Evolutionary conservation across 768 basidiomycete species (phyloP).

Genomic region (Russula earlei): DNA sequence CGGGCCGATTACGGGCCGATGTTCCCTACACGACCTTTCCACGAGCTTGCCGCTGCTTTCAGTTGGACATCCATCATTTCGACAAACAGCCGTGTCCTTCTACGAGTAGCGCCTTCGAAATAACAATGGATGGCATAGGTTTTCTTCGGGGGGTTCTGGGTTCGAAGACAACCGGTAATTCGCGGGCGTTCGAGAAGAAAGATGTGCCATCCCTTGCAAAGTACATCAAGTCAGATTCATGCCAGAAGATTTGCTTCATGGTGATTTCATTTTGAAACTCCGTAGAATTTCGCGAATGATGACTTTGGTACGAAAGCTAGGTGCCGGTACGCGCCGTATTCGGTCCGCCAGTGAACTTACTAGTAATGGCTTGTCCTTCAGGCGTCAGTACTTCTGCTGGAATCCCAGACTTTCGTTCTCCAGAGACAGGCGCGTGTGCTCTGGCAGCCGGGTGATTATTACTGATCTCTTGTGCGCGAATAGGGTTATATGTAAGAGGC

Average conservation of each 20-base stretch:
- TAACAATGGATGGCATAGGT: constrained; percentile 6
- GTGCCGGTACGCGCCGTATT: constrained; percentile 14
- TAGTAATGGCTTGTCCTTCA: constrained; percentile 21
- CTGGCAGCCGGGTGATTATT: neutral
- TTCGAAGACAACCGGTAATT: neutral
- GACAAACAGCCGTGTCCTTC: too few species aligned
- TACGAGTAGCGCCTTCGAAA: neutral
- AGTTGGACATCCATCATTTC: too few species aligned
- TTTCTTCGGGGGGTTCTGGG: neutral
- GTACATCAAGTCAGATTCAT: constrained; percentile 26
- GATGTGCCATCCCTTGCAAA: constrained; percentile 22
- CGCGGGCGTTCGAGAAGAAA: constrained; percentile 7
- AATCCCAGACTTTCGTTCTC: constrained; percentile 85
- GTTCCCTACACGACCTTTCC: too few species aligned
- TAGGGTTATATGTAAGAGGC: constrained; percentile 45
- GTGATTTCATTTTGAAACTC: constrained; percentile 16
- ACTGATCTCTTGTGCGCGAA: neutral
- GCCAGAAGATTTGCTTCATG: constrained; percentile 26
- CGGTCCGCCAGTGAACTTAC: neutral
- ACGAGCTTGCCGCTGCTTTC: too few species aligned
- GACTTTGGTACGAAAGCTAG: constrained; percentile 4
- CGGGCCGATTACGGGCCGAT: too few species aligned
- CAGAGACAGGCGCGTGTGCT: constrained; percentile 56
- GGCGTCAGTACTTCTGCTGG: constrained; percentile 75
- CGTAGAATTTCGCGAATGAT: neutral